These are phyloP conservation scores for Alternaria triticimaculans DNA, from an alignment of 2,329 filamentous ascomycete species.

Conservation along the genomic window DNA sequence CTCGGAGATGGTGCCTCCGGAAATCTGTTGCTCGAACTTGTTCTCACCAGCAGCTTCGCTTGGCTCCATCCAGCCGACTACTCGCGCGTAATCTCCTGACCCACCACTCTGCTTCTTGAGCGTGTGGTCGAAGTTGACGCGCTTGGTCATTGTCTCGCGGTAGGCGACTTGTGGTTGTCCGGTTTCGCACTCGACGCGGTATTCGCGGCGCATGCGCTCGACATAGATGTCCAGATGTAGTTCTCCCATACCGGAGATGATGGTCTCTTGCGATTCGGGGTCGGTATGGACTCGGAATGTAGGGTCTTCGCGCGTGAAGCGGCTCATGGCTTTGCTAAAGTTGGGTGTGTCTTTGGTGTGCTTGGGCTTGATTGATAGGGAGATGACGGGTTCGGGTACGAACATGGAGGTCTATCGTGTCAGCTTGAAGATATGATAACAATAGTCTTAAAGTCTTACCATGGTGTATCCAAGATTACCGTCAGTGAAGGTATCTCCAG, in stretches of 20 bases:
- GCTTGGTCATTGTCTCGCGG: slow-evolving; percentile 85
- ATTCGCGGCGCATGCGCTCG: slow-evolving; percentile 94
- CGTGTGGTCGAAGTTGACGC: slow-evolving; percentile 86
- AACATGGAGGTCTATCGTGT: slow-evolving; percentile 78
- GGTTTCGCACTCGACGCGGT: slow-evolving; percentile 94
- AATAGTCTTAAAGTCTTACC: slow-evolving; percentile 48
- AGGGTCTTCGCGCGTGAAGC: slow-evolving; percentile 97
- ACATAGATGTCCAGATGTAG: slow-evolving; percentile 97
- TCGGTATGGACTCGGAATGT: slow-evolving; percentile 97
- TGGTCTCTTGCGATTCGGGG: slow-evolving; percentile 90
- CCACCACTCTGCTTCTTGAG: slow-evolving; percentile 96
- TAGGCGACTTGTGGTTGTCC: slow-evolving; percentile 97
- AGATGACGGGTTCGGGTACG: slow-evolving; percentile 97
- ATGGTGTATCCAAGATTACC: slow-evolving; percentile 91
- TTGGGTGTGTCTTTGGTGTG: slow-evolving; percentile 88
- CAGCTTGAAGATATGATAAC: slow-evolving; percentile 12
- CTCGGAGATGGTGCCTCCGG: slow-evolving; percentile 89
- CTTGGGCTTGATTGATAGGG: slow-evolving; percentile 96
- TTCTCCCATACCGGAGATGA: slow-evolving; percentile 98
- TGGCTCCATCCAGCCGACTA: slow-evolving; percentile 90
- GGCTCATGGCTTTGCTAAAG: slow-evolving; percentile 98
- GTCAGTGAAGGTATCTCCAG: slow-evolving; percentile 97
- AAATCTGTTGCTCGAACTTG: slow-evolving; percentile 83
- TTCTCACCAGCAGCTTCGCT: slow-evolving; percentile 75
- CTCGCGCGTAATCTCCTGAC: slow-evolving; percentile 92